Evolutionary conservation across 2,329 filamentous ascomycete genomes (phyloP).

Genomic region (Aspergillus floridensis): DNA sequence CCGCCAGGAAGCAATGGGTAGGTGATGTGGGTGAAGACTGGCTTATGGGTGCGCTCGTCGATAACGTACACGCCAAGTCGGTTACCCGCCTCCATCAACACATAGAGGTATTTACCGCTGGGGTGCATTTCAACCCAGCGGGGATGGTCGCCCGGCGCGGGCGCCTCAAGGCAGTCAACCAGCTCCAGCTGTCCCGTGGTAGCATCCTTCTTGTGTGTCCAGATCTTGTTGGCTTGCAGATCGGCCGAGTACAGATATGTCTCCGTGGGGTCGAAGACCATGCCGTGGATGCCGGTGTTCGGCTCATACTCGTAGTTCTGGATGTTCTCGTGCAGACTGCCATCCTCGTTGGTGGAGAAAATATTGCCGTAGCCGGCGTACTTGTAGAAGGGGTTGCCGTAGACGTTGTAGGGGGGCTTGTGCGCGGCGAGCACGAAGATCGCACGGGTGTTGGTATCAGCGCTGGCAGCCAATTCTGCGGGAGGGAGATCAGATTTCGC

Average conservation of each 20-base stretch:
- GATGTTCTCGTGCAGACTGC: slow-evolving; percentile 41
- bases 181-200: slow-evolving; percentile 63
- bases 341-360: slow-evolving; percentile 45
- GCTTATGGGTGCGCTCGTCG: slow-evolving; percentile 68
- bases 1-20: slow-evolving; percentile 80
- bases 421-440: slow-evolving; percentile 83
- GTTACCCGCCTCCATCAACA: slow-evolving; percentile 87
- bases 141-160: slow-evolving; percentile 70
- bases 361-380: slow-evolving; percentile 79
- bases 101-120: slow-evolving; percentile 75
- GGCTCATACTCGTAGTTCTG: slow-evolving; percentile 47
- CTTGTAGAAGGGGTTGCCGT: slow-evolving; percentile 88
- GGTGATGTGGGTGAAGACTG: slow-evolving; percentile 72
- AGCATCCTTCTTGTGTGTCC: slow-evolving; percentile 73
- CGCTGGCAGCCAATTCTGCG: slow-evolving; percentile 65
- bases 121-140: slow-evolving; percentile 86
- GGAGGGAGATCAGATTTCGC: neutral
- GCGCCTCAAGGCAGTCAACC: slow-evolving; percentile 70
- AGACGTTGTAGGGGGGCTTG: slow-evolving; percentile 75
- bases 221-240: slow-evolving; percentile 56
- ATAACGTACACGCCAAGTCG: slow-evolving; percentile 77
- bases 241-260: slow-evolving; percentile 51
- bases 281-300: slow-evolving; percentile 50
- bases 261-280: slow-evolving; percentile 47
- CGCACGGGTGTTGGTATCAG: slow-evolving; percentile 76